Percentiles rank a stretch among this genome's conserved stretches.
Evolutionary conservation across 2,329 filamentous ascomycete genomes (phyloP).

Genomic region (Botrytis hyacinthi): DNA sequence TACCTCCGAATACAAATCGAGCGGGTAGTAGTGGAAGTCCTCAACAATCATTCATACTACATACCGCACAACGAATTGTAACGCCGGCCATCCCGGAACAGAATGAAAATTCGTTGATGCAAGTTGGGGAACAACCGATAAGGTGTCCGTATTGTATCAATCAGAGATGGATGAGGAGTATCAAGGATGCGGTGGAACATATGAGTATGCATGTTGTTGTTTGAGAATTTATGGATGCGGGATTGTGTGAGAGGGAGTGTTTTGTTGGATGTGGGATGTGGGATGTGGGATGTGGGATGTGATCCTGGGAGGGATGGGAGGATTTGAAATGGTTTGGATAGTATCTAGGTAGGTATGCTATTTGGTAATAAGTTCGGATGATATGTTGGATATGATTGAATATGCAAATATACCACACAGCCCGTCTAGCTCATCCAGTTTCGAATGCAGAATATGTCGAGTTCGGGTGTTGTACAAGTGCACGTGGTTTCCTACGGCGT

Average conservation of each 20-base stretch:
- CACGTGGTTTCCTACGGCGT: neutral
- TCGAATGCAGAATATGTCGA: neutral
- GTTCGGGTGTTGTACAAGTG: neutral
- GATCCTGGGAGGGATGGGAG: fast-evolving
- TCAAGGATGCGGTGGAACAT: conserved; percentile 39
- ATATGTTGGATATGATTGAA: neutral
- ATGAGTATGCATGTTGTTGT: conserved; percentile 40
- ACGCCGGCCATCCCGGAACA: conserved; percentile 31
- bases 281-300: neutral
- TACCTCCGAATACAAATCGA: neutral
- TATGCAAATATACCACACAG: neutral
- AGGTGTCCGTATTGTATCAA: conserved; percentile 39
- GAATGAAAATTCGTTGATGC: conserved; percentile 28
- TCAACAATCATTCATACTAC: conserved; percentile 31
- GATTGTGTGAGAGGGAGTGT: too few species aligned
- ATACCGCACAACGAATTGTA: conserved; percentile 34
- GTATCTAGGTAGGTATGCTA: neutral
- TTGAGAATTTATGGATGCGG: conserved; percentile 3
- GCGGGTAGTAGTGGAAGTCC: conserved; percentile 4
- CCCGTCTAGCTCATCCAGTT: too few species aligned
- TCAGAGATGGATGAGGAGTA: conserved; percentile 37
- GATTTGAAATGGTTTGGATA: neutral
- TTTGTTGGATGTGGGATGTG: too few species aligned
- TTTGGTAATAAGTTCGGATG: neutral
- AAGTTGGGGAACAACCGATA: conserved; percentile 34